These are phyloP conservation scores for Ananas comosus DNA, from an alignment of 176 grass and related monocot species.

Conservation along the genomic window DNA sequence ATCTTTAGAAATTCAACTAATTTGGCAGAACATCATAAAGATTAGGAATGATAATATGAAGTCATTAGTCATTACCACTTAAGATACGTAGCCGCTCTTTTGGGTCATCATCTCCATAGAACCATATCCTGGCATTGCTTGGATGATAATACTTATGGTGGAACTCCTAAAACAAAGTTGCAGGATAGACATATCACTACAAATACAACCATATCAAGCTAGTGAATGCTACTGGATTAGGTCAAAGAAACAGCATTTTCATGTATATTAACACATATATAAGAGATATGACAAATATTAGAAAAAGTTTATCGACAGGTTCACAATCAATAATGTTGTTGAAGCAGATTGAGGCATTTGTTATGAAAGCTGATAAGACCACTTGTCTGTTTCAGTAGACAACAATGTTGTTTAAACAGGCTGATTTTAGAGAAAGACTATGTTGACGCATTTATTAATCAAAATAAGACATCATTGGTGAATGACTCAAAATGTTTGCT, in stretches of 20 bases:
- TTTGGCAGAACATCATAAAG: background rate
- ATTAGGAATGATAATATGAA: background rate
- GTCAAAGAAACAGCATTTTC: background rate
- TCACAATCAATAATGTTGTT: no score
- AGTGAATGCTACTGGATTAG: background rate
- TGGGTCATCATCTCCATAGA: slow-evolving; percentile 92
- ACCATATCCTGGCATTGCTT: slow-evolving; percentile 97
- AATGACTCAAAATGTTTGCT: no score
- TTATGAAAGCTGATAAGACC: no score
- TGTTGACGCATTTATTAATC: no score
- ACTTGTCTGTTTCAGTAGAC: no score
- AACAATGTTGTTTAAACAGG: no score
- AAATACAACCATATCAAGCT: background rate
- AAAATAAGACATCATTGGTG: no score
- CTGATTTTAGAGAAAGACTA: no score
- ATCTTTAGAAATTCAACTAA: background rate
- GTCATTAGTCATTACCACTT: slow-evolving; percentile 48
- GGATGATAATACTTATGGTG: slow-evolving; percentile 89
- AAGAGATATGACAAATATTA: background rate
- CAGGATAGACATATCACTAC: background rate
- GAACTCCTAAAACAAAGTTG: slow-evolving; percentile 57
- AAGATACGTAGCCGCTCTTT: slow-evolving; percentile 58
- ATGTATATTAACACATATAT: background rate
- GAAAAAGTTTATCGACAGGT: background rate
- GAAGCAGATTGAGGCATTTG: no score